phyloP scores from a whole-genome alignment of 768 basidiomycete genomes.

The Pleurotus salmoneostramineus region DNA sequence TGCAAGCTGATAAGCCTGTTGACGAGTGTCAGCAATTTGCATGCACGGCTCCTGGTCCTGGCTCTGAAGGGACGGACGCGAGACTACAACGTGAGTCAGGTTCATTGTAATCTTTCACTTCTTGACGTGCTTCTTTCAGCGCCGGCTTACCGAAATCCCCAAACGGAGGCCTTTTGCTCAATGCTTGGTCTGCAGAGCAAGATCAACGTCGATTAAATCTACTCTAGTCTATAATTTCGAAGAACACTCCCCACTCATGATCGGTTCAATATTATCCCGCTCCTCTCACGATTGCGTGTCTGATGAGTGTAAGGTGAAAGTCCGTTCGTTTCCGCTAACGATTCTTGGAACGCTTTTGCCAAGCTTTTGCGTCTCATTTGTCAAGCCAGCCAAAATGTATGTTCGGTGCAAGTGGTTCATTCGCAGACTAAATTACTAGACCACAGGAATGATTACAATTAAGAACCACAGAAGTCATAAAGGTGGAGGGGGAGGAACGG shows the following conservation, averaged over 20 bases:
- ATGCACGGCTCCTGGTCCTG: conserved; percentile 58
- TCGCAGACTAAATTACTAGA: background rate
- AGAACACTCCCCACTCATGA: too few species aligned
- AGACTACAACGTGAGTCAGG: conserved; percentile 31
- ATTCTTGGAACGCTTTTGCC: too few species aligned
- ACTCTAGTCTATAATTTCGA: background rate
- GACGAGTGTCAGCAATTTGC: conserved; percentile 62
- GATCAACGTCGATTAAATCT: conserved; percentile 23
- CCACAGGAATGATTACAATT: background rate
- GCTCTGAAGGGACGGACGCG: conserved; percentile 28
- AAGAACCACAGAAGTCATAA: background rate
- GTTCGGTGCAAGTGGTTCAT: background rate
- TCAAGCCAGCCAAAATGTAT: too few species aligned
- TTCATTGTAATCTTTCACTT: conserved; percentile 7
- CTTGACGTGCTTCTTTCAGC: conserved; percentile 35
- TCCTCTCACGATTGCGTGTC: too few species aligned
- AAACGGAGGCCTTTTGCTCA: conserved; percentile 81
- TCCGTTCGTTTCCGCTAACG: too few species aligned
- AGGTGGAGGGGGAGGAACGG: background rate
- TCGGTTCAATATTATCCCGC: too few species aligned
- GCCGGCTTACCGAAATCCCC: conserved; percentile 79
- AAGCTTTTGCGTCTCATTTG: too few species aligned
- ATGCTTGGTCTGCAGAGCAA: conserved; percentile 81
- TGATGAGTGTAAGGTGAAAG: too few species aligned
- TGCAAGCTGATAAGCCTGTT: conserved; percentile 39